phyloP scores from a whole-genome alignment of 306 rosid species.

The Begonia peltatifolia region DNA sequence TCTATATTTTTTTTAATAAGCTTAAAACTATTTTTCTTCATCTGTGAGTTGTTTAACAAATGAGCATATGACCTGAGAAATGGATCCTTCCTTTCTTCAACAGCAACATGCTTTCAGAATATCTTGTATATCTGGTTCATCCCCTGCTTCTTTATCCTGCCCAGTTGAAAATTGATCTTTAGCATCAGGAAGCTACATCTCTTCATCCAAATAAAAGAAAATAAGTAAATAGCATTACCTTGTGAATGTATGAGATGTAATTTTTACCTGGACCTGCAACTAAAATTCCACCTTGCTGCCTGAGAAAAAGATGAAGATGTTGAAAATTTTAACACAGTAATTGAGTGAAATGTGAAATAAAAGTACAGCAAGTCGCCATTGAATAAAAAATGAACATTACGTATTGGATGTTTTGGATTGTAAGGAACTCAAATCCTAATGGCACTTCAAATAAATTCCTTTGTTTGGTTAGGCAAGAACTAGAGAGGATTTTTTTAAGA shows the following conservation, averaged over 20 bases:
- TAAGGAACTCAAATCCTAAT: too few relatives aligned
- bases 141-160: constrained; percentile 94
- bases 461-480: too few relatives aligned
- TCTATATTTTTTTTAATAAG: too few relatives aligned
- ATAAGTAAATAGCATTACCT: constrained; percentile 21
- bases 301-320: constrained; percentile 15
- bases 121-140: constrained; percentile 78
- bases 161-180: constrained; percentile 6
- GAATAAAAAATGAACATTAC: too few relatives aligned
- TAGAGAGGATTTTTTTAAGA: too few relatives aligned
- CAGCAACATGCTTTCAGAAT: constrained; percentile 56
- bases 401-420: too few relatives aligned
- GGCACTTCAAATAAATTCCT: too few relatives aligned
- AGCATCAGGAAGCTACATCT: constrained; percentile 1
- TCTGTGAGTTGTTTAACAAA: too few relatives aligned
- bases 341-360: too few relatives aligned
- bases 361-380: too few relatives aligned
- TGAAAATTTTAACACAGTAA: too few relatives aligned
- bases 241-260: constrained; percentile 64
- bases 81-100: constrained; percentile 1
- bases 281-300: constrained; percentile 91
- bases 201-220: not conserved
- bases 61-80: not conserved
- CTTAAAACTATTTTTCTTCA: too few relatives aligned
- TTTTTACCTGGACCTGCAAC: constrained; percentile 91